phyloP scores from a whole-genome alignment of 2,329 filamentous ascomycete genomes.

The Falciphora oryzae region DNA sequence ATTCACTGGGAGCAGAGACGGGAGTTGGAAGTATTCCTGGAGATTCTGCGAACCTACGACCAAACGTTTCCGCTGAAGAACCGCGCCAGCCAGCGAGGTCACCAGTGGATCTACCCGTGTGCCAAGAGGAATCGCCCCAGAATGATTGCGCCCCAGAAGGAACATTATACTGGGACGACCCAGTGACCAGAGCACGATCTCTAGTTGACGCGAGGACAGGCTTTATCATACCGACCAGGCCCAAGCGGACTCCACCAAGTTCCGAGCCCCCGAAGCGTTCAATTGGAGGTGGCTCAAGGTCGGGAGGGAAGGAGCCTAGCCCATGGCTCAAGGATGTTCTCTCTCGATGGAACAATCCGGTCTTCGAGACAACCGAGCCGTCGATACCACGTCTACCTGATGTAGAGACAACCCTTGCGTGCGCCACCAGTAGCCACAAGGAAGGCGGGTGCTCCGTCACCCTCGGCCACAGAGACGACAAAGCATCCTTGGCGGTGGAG shows the following conservation, averaged over 20 bases:
- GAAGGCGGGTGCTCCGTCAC: not conserved
- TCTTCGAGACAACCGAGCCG: constrained; percentile 52
- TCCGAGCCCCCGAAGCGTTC: not conserved
- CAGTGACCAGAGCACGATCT: constrained; percentile 45
- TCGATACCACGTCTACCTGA: constrained; percentile 33
- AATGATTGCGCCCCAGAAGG: not conserved
- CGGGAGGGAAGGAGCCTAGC: constrained; percentile 13
- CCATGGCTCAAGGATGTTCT: constrained; percentile 58
- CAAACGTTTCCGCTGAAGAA: too few relatives aligned
- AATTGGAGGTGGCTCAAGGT: not conserved
- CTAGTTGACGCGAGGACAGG: constrained; percentile 53
- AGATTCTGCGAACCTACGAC: not conserved
- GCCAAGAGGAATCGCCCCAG: not conserved
- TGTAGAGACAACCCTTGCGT: not conserved
- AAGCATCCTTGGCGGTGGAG: constrained; percentile 21
- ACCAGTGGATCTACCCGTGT: not conserved
- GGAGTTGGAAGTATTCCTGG: not conserved
- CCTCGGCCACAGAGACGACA: constrained; percentile 7
- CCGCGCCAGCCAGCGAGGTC: not conserved
- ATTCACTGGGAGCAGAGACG: not conserved
- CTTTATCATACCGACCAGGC: constrained; percentile 24
- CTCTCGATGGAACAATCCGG: constrained; percentile 66
- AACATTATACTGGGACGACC: constrained; percentile 54
- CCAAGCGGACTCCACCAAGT: not conserved
- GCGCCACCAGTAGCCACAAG: not conserved